Evolutionary conservation across 78 protist genomes (phyloP), one percentile per base, ranked within the genome.

Genomic region (Dictyostelium brefeldianum): DNA sequence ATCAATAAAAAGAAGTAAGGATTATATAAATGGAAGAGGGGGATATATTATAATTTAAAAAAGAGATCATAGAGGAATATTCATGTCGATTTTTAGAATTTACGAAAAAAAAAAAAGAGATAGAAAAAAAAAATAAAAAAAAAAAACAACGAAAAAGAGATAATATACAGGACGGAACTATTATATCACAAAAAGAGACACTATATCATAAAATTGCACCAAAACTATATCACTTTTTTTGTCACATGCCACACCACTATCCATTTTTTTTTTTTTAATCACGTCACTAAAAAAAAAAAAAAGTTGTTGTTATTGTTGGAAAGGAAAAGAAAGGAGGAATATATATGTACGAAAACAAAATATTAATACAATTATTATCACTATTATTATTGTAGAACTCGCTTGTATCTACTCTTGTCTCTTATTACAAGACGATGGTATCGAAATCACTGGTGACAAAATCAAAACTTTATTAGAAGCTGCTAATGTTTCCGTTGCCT

Each of bases 331-430:
- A 48, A 48, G 8, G 8, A 36, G 43, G 43, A 36, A 36, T 36
- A 36, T 36, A 36, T 36, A 36, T 36, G 43, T 36, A 36, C 2
- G 2, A 36, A 36, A 36, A 36, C 43, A 36, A 36, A 36, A 36
- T 65, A 67, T 67, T 67, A 67, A 67, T 43, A 27, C 31, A 22
- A 22, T 6, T 31, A 29, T 51, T 51, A 29, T 15, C 15, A 14
- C n/a, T n/a, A n/a, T 67, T 67, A 27, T 67, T 67, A 5, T 5
- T 46, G 43, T 75, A 87, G 97, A 94, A 91, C 93, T 96, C 47
- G 98, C 98, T 14, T 94, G 97, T 90, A 73, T 83, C 79, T 96
- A 96, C 95, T 91, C 98, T 51, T 96, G 95, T 36, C 96, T 96
- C 75, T 80, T 89, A 95, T 92, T 90, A 64, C 97, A 96, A 80